Evolutionary conservation across 2,329 filamentous ascomycete species (phyloP).

Genomic region (Blastomyces percursus): DNA sequence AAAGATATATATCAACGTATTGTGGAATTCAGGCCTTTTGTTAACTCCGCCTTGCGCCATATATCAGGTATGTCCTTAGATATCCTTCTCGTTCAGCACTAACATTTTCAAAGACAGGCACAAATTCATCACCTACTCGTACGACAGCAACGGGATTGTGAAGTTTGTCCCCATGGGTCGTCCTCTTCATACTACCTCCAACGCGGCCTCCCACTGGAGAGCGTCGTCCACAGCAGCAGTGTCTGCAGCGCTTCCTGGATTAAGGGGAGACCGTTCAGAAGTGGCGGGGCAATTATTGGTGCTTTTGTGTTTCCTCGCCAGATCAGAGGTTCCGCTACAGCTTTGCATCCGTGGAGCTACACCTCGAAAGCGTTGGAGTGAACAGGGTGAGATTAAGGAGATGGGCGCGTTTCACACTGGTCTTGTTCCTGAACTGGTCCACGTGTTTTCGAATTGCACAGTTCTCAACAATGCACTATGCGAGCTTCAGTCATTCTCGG

Average conservation of each 20-base stretch:
- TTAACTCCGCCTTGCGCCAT: background rate
- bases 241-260: background rate
- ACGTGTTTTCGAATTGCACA: background rate
- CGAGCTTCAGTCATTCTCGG: constrained; percentile 1
- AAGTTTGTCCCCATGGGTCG: background rate
- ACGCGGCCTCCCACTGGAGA: background rate
- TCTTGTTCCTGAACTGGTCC: constrained; percentile 5
- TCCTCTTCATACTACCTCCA: background rate
- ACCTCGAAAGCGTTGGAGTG: constrained; percentile 1
- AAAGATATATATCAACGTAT: constrained; percentile 1
- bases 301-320: constrained; percentile 5
- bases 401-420: background rate
- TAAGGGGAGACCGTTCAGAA: constrained; percentile 1
- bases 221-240: background rate
- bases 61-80: constrained; percentile 4
- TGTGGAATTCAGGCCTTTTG: background rate
- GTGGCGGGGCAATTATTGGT: background rate
- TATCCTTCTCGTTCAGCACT: background rate
- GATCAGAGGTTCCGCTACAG: constrained; percentile 1
- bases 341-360: constrained; percentile 1
- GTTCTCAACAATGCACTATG: background rate
- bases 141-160: background rate
- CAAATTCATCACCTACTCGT: background rate
- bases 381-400: background rate
- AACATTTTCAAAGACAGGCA: constrained; percentile 1